Evolutionary conservation across 73 alveolate genomes (phyloP), one percentile per base, ranked within the genome.

Genomic region (Blepharisma stoltei): DNA sequence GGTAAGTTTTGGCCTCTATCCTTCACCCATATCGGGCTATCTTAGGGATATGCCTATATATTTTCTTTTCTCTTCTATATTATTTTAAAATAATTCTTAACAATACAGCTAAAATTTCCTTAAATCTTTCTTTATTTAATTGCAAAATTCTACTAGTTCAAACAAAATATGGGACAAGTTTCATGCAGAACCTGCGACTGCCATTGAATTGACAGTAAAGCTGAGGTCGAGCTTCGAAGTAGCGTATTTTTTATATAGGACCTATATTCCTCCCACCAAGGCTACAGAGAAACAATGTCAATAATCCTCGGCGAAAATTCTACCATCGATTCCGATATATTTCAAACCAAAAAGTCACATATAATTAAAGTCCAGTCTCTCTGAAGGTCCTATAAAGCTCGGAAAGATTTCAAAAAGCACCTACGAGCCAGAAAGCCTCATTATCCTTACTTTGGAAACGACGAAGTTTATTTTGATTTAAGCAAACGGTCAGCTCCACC

Each of bases 161-260:
- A 32, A 32, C 41, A 60, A 60, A 14, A 60, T 20, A 60, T 60
- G 73, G 73, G 73, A 20, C 46, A n/a, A 25, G 14, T 60, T 25
- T 60, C 73, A 18, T 60, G 73, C 46, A 60, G 23, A 60, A 38
- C 46, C 45, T 60, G 73, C 46, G 73, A 60, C 5, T 60, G 73
- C 73, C 14, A 60, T 14, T 14, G 23, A 8, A 18, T 38, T 20
- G 73, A 60, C 37, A 60, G 2, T 9, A 60, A 60, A 60, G 46
- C 11, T 18, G 73, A 60, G 23, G 45, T 14, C 46, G 73, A 60
- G 45, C 23, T 60, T 25, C 38, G 73, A 1, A 60, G 46, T 18
- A 14, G 46, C 2, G 48, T 60, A 14, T 20, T 3, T 9, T 2
- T 11, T 25, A 25, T 20, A 14, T 25, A 60, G 45, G 73, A 60